A percentile compares a stretch with the other conserved stretches of the same genome.
These are phyloP conservation scores for Xerocomus brunneocitrinus DNA, from an alignment of 768 basidiomycete genomes.

Conservation along the genomic window DNA sequence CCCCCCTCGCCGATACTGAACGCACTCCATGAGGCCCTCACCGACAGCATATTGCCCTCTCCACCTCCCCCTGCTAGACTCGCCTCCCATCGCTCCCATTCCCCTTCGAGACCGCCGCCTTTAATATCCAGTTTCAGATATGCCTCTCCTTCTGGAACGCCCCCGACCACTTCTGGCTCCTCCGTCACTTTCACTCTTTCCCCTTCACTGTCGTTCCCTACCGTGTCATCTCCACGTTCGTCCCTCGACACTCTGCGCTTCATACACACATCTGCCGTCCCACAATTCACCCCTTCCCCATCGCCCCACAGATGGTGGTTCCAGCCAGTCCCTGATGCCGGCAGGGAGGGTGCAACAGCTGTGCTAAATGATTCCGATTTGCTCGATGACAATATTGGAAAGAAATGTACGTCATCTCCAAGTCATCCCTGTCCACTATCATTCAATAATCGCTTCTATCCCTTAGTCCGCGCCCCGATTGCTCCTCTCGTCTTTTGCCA, in stretches of 20 bases:
- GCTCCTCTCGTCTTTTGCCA: conserved; percentile 95
- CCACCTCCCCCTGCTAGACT: conserved; percentile 43
- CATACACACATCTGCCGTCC: conserved; percentile 28
- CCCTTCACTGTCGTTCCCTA: conserved; percentile 16
- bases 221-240: conserved; percentile 33
- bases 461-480: conserved; percentile 66
- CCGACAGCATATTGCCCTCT: conserved; percentile 36
- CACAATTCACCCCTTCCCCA: conserved; percentile 22
- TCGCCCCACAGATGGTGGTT: conserved; percentile 46
- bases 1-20: conserved; percentile 39
- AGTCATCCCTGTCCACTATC: not conserved
- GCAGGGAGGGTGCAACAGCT: conserved; percentile 40
- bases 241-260: conserved; percentile 60
- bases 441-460: not conserved
- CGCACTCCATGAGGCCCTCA: conserved; percentile 43
- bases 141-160: conserved; percentile 58
- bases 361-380: conserved; percentile 50
- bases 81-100: conserved; percentile 29
- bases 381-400: conserved; percentile 35
- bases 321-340: conserved; percentile 34
- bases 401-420: conserved; percentile 54
- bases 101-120: conserved; percentile 44
- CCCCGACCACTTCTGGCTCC: conserved; percentile 37
- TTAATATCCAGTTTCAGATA: conserved; percentile 53
- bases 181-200: conserved; percentile 10